A percentile compares a stretch with the other conserved stretches of the same genome.
These are phyloP conservation scores for Geotrichum candidum DNA, from an alignment of 1,139 yeast species.

Conservation along the genomic window DNA sequence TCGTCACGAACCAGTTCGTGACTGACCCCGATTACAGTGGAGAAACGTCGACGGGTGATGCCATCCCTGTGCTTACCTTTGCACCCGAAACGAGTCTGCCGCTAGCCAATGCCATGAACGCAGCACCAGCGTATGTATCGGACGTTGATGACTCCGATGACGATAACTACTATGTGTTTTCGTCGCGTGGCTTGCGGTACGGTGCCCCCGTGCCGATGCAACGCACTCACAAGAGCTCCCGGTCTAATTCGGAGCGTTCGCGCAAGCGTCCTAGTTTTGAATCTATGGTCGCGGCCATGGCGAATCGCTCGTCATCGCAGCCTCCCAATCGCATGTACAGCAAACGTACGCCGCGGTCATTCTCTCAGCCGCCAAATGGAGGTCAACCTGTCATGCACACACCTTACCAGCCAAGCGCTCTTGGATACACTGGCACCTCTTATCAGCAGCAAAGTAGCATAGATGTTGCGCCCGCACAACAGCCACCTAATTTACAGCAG, in stretches of 20 bases:
- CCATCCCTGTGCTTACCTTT: not conserved
- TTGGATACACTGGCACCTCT: not conserved
- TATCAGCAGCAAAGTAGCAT: not conserved
- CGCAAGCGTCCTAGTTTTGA: not conserved
- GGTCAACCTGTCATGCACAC: not conserved
- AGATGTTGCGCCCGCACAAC: not conserved
- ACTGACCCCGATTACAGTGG: not conserved
- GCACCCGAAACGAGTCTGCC: not conserved
- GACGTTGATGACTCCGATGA: not conserved
- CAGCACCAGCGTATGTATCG: not conserved
- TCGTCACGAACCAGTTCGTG: not conserved
- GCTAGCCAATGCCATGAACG: not conserved
- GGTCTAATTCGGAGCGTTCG: not conserved
- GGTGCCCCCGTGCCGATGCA: not conserved
- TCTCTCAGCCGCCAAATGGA: not conserved
- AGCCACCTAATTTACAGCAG: not conserved
- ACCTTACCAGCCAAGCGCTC: not conserved
- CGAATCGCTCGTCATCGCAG: not conserved
- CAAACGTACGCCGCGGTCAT: not conserved
- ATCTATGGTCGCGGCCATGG: not conserved
- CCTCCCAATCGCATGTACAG: not conserved
- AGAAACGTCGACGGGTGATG: not conserved
- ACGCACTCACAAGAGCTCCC: not conserved
- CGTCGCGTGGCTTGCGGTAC: not conserved
- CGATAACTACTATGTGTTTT: not conserved